A percentile compares a stretch with the other conserved stretches of the same genome.
Conservation (phyloP, 257 asterid species). For the Cynanchum wilfordii region DNA sequence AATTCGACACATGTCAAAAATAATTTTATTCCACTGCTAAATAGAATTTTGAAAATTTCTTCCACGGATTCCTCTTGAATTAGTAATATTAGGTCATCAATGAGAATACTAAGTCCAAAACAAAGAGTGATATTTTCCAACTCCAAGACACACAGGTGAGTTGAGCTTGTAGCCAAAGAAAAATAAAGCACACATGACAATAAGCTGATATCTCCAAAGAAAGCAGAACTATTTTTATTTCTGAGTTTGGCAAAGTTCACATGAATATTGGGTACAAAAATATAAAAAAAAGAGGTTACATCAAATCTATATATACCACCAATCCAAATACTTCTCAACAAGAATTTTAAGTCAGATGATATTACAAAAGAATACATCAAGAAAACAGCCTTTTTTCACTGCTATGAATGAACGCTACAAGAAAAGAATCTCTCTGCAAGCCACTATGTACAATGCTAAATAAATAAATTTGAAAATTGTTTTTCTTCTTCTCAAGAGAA, state of each 20-base stretch:
- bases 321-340: not conserved
- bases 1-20: too few species aligned
- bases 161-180: too few species aligned
- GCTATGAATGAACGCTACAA: conserved; percentile 16
- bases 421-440: conserved; percentile 21
- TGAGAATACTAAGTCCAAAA: too few species aligned
- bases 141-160: too few species aligned
- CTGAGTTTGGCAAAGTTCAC: conserved; percentile 5
- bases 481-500: not conserved
- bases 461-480: conserved; percentile 9
- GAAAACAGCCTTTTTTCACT: conserved; percentile 21
- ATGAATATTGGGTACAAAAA: conserved; percentile 2
- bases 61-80: too few species aligned
- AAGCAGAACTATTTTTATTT: conserved; percentile 6
- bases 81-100: too few species aligned
- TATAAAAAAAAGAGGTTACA: conserved; percentile 1
- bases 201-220: not conserved
- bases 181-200: too few species aligned
- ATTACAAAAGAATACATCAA: conserved; percentile 36
- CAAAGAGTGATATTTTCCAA: too few species aligned
- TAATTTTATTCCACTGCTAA: too few species aligned
- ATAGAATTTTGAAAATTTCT: too few species aligned
- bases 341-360: conserved; percentile 18
- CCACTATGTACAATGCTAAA: conserved; percentile 40
- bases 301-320: not conserved